Percentiles rank a stretch among this genome's conserved stretches.
Conservation (phyloP, 2,329 filamentous ascomycete genomes). For the Dothideomycetes sp. region DNA sequence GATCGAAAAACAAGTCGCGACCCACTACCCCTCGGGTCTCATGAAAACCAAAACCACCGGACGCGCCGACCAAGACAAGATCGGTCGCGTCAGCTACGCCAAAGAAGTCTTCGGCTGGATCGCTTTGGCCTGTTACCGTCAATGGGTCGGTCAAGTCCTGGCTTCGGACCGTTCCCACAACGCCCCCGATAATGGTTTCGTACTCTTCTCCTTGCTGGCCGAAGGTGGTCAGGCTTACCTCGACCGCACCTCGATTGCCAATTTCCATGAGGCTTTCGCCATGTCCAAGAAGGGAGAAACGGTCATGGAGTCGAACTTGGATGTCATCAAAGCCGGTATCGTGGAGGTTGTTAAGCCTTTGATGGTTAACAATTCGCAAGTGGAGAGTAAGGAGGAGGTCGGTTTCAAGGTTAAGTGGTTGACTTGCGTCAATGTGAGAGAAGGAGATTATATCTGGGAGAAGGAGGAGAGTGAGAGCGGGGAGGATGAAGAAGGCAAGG, state of each 20-base stretch:
- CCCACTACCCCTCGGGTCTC: slow-evolving; percentile 25
- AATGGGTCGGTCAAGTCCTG: slow-evolving; percentile 38
- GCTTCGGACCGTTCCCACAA: slow-evolving; percentile 30
- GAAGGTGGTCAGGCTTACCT: slow-evolving; percentile 38
- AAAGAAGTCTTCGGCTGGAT: slow-evolving; percentile 45
- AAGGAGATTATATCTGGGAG: slow-evolving; percentile 9
- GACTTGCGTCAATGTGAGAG: slow-evolving; percentile 35
- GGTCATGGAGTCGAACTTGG: slow-evolving; percentile 33
- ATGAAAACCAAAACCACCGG: slow-evolving; percentile 21
- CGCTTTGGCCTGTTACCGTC: slow-evolving; percentile 37
- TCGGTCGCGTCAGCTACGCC: slow-evolving; percentile 35
- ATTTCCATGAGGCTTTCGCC: slow-evolving; percentile 34
- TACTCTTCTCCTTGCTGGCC: slow-evolving; percentile 35
- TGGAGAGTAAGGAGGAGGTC: slow-evolving; percentile 28
- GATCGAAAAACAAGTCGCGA: slow-evolving; percentile 26
- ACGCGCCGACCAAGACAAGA: slow-evolving; percentile 24
- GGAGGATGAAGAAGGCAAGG: slow-evolving; percentile 11
- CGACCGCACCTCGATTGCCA: slow-evolving; percentile 27
- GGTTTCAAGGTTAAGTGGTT: slow-evolving; percentile 32
- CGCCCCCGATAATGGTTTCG: slow-evolving; percentile 31
- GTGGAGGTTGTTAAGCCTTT: slow-evolving; percentile 32
- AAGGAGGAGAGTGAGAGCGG: slow-evolving; percentile 9
- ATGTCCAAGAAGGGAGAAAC: slow-evolving; percentile 35
- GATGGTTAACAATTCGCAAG: slow-evolving; percentile 31
- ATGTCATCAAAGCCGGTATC: slow-evolving; percentile 35